These are phyloP conservation scores for Botrytis sinoallii DNA, from an alignment of 2,329 filamentous ascomycete genomes.

Conservation along the genomic window DNA sequence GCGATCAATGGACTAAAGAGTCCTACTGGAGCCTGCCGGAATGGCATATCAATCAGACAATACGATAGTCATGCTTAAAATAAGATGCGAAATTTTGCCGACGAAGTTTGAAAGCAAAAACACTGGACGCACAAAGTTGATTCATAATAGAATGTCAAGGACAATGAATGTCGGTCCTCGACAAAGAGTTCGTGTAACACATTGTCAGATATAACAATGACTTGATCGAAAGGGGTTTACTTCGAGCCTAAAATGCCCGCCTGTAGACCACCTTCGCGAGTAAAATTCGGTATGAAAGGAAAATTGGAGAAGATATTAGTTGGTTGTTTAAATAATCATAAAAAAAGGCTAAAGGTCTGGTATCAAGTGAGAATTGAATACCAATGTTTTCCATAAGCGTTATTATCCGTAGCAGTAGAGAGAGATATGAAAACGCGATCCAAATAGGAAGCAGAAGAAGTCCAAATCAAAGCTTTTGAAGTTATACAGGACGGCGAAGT, in stretches of 20 bases:
- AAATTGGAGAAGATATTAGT: neutral
- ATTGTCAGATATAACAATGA: neutral
- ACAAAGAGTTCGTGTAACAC: neutral
- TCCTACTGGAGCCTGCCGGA: neutral
- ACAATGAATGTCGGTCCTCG: neutral
- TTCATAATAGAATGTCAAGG: neutral
- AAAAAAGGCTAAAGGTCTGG: no score
- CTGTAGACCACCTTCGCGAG: neutral
- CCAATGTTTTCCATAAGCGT: no score
- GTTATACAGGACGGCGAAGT: neutral
- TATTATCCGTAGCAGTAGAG: no score
- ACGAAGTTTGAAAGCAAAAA: neutral
- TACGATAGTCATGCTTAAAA: neutral
- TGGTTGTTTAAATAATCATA: neutral
- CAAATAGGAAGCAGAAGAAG: no score
- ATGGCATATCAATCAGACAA: neutral
- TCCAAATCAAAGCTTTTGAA: neutral
- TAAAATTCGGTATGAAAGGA: neutral
- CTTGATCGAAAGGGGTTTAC: neutral
- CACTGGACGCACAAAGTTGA: neutral
- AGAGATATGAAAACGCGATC: neutral
- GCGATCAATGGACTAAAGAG: neutral
- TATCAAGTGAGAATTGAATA: neutral
- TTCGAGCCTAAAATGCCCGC: neutral
- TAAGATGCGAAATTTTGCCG: neutral